A percentile compares a stretch with the other conserved stretches of the same genome.
These are phyloP conservation scores for Suillus discolor DNA, from an alignment of 768 basidiomycete species.

Conservation along the genomic window DNA sequence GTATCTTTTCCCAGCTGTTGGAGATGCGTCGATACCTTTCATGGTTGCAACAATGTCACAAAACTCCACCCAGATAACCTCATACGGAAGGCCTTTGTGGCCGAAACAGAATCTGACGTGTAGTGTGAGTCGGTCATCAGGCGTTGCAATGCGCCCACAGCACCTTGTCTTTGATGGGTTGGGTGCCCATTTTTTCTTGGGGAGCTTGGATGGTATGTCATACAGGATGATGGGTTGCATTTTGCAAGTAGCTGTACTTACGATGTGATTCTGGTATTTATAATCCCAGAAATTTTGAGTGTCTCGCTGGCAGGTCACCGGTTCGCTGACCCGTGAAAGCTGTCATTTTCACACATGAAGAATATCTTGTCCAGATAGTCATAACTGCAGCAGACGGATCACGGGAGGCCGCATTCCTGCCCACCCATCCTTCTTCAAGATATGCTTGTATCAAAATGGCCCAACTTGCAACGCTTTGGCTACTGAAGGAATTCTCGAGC, in stretches of 20 bases:
- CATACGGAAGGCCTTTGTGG: constrained; percentile 41
- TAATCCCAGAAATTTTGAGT: neutral
- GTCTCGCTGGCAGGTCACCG: neutral
- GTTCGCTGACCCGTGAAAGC: neutral
- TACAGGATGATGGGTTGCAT: constrained; percentile 11
- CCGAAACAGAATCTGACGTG: constrained; percentile 30
- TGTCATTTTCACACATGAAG: neutral
- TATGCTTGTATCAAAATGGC: too few relatives aligned
- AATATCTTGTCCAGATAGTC: too few relatives aligned
- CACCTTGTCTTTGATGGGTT: constrained; percentile 11
- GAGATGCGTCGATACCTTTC: constrained; percentile 1
- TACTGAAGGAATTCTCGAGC: too few relatives aligned
- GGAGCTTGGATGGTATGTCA: constrained; percentile 6
- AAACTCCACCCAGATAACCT: constrained; percentile 53
- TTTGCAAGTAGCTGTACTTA: neutral
- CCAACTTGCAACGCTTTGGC: too few relatives aligned
- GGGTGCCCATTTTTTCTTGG: constrained; percentile 3
- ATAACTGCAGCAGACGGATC: too few relatives aligned
- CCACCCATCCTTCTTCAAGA: too few relatives aligned
- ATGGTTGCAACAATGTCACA: constrained; percentile 40
- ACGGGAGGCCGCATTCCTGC: too few relatives aligned
- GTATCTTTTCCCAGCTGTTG: constrained; percentile 26
- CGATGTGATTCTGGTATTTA: neutral
- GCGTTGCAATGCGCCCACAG: neutral
- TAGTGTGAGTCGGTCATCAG: neutral